Evolutionary conservation across 2,329 filamentous ascomycete genomes (phyloP), one percentile per base, ranked within the genome.

Genomic region (Hypoxylon rubiginosum): DNA sequence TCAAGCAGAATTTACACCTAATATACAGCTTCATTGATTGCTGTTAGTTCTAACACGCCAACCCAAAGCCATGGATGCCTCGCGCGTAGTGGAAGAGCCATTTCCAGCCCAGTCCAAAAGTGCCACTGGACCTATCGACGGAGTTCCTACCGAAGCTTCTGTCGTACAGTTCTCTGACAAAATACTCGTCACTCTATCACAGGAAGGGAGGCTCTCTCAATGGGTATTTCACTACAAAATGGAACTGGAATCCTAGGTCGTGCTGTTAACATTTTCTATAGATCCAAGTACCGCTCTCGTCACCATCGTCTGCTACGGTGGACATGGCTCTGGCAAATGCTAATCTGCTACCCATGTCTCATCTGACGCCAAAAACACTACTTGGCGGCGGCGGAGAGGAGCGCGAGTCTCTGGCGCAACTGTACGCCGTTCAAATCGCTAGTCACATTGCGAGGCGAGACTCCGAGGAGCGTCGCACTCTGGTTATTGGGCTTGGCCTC

Each of bases 361-460:
- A 96, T 72, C 85, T 98, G 45, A 97, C 93, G 0, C 93, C 96
- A 1, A 95, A 90, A 39, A 97, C 94, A 0, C 82, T 99, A 2
- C 84, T 99, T 0, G 96, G 96, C 2, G 94, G 91, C 9, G 93
- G 94, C 49, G 89, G 91, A 32, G 85, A 91, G 56, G 90, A 92
- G 50, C 87, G 94, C 46, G 94, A 97, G 75, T 92, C 91, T 0
- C 79, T 97, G 4, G 95, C 93, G 1, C 94, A 97, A 78, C 87
- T 97, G 1, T 91, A 97, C 74, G 94, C 94, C 2, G 92, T 92
- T 46, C 95, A 97, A 74, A 91, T 98, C 70, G 96, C 91, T 4
- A 97, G 90, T 74, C 88, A 91, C 41, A 86, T 99, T 64, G 85
- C 90, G 17, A 88, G 91, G 64, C 90, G 90, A 68, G 85, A 92